A percentile compares a stretch with the other conserved stretches of the same genome.
Evolutionary conservation across 2,329 filamentous ascomycete genomes (phyloP).

Genomic region (Aspergillus spinulosporus): DNA sequence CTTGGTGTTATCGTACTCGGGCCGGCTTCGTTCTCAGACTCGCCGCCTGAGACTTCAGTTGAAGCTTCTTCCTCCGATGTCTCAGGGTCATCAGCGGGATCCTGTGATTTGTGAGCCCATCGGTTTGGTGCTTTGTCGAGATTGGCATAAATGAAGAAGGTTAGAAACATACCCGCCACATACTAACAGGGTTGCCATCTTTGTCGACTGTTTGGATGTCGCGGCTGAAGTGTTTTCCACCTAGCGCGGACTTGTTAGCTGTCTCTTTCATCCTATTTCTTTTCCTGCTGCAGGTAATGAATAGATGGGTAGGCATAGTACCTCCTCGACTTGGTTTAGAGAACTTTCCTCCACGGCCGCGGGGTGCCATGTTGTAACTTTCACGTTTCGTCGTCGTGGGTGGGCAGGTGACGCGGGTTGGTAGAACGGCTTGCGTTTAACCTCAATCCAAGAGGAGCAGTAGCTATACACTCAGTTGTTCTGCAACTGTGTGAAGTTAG

Average conservation of each 20-base stretch:
- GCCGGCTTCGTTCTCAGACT: slow-evolving; percentile 45
- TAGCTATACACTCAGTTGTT: no score
- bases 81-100: slow-evolving; percentile 34
- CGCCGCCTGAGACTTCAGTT: slow-evolving; percentile 51
- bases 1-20: slow-evolving; percentile 42
- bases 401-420: not conserved
- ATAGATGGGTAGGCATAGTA: slow-evolving; percentile 43
- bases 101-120: slow-evolving; percentile 26
- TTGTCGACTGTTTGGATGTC: slow-evolving; percentile 84
- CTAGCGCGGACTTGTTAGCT: slow-evolving; percentile 47
- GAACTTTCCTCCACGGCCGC: slow-evolving; percentile 91
- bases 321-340: slow-evolving; percentile 91
- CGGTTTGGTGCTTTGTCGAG: not conserved
- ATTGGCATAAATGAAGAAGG: not conserved
- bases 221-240: slow-evolving; percentile 92
- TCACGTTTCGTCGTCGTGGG: not conserved
- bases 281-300: not conserved
- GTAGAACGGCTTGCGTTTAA: not conserved
- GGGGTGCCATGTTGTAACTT: slow-evolving; percentile 42
- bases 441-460: no score
- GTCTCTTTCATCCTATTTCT: not conserved
- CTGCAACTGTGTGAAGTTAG: not conserved
- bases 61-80: slow-evolving; percentile 51
- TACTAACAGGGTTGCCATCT: slow-evolving; percentile 83
- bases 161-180: slow-evolving; percentile 69